phyloP scores from a whole-genome alignment of 139 green algal genomes.

The Deuterostichococcus epilithicus region DNA sequence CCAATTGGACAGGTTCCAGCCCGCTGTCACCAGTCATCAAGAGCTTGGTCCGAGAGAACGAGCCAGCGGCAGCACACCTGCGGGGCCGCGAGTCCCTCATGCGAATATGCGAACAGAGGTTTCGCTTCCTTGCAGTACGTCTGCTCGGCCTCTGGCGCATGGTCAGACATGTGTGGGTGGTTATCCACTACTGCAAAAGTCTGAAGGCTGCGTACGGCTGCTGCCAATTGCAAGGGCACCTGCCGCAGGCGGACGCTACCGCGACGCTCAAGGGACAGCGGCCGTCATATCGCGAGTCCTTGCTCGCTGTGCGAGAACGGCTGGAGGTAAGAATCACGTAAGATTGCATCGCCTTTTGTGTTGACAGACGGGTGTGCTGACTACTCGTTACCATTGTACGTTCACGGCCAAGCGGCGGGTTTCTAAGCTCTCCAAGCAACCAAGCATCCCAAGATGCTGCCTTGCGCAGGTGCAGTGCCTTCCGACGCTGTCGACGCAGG shows the following conservation, averaged over 20 bases:
- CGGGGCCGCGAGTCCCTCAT: slow-evolving; percentile 38
- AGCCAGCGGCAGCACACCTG: slow-evolving; percentile 29
- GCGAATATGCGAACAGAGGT: slow-evolving; percentile 60
- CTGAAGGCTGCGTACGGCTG: background rate
- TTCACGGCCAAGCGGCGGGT: no score
- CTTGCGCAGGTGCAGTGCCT: slow-evolving; percentile 45
- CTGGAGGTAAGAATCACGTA: slow-evolving; percentile 26
- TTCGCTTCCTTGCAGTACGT: slow-evolving; percentile 70
- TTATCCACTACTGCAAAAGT: background rate
- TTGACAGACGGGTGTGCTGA: no score
- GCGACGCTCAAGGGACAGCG: slow-evolving; percentile 50
- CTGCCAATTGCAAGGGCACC: background rate
- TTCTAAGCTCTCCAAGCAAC: slow-evolving; percentile 34
- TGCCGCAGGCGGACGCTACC: slow-evolving; percentile 43
- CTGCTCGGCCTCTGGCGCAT: background rate
- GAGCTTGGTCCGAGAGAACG: slow-evolving; percentile 41
- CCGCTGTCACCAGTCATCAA: slow-evolving; percentile 69
- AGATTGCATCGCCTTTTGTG: slow-evolving; percentile 2
- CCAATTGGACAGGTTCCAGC: slow-evolving; percentile 31
- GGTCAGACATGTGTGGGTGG: background rate
- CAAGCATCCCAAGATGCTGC: no score
- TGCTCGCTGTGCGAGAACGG: slow-evolving; percentile 64
- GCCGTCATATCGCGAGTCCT: slow-evolving; percentile 63
- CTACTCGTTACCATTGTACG: no score
- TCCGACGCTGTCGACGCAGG: slow-evolving; percentile 51